Evolutionary conservation across 306 rosid genomes (phyloP), one percentile per base, ranked within the genome.

Genomic region (Prunus dulcis): DNA sequence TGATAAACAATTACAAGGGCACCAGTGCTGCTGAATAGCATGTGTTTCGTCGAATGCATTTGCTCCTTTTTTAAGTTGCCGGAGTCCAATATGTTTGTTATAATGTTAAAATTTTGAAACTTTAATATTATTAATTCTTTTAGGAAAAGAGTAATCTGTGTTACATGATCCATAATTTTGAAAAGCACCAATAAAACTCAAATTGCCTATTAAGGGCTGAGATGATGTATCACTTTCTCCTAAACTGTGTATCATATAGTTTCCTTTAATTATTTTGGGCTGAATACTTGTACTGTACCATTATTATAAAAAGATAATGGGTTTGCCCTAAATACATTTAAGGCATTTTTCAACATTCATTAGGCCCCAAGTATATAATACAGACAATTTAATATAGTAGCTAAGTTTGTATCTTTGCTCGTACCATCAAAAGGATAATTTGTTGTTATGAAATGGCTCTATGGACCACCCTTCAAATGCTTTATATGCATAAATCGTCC

Each of bases 1-100:
- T 95, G 78, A 80, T 95, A 60, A 92, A 87, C 83, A 51, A 76
- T 23, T 86, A 89, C 90, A 90, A 86, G 77, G 91, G 97, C 78
- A 80, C 81, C 5, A 92, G 83, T 80, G 88, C 56, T 28, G 34
- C 76, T 41, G 66, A 89, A 78, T 92, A 85, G 83, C 34, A 71
- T 73, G 76, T 34, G 45, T 47, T 34, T 14, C 47, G 6, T 2
- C 41, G 8, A 45, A 79, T 64, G 78, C 70, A 34, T 79, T 75
- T 41, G 62, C 76, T 50, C 38, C 41, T 62, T 46, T 73, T 50
- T 69, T 2, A 18, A 52, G 69, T 81, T 17, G 67, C 41, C 5
- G 70, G 75, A 49, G 15, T 41, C 19, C 12, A 22, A 20, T 22
- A 27, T 49, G 30, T 30, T 60, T 32, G 18, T 6, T 43, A 13